These are phyloP conservation scores for Fusarium coffeatum DNA, from an alignment of 2,329 filamentous ascomycete species.

Conservation along the genomic window DNA sequence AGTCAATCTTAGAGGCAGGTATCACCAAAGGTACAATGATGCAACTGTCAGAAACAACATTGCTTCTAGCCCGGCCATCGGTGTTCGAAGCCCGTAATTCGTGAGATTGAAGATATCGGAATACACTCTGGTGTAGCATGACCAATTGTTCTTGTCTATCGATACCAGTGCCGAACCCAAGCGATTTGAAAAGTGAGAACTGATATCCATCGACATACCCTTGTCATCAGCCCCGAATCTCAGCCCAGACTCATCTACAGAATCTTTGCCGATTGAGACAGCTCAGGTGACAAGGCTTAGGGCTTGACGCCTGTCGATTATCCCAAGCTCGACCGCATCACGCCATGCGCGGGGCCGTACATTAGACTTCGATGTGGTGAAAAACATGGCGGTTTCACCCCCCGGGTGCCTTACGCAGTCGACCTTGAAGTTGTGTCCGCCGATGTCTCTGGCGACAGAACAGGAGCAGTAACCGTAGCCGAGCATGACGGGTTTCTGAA, in stretches of 20 bases:
- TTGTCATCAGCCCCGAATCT: constrained; percentile 15
- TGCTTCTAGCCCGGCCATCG: constrained; percentile 21
- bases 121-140: constrained; percentile 15
- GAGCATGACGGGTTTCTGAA: constrained; percentile 36
- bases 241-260: constrained; percentile 23
- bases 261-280: constrained; percentile 23
- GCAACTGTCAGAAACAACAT: constrained; percentile 29
- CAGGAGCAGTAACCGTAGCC: constrained; percentile 44
- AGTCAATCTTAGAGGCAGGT: constrained; percentile 29
- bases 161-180: constrained; percentile 29
- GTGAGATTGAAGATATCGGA: constrained; percentile 34
- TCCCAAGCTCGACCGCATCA: constrained; percentile 16
- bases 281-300: constrained; percentile 10
- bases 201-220: constrained; percentile 18
- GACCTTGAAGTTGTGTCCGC: constrained; percentile 22
- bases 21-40: constrained; percentile 39
- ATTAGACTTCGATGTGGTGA: constrained; percentile 35
- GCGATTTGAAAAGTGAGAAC: constrained; percentile 39
- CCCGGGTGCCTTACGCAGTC: constrained; percentile 37
- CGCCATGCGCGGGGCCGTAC: constrained; percentile 22
- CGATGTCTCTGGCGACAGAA: constrained; percentile 26
- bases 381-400: constrained; percentile 39
- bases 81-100: constrained; percentile 34
- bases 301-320: constrained; percentile 11
- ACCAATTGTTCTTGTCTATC: constrained; percentile 27